Conservation (phyloP, 805 yeast genomes). For the Candida fluviatilis region DNA sequence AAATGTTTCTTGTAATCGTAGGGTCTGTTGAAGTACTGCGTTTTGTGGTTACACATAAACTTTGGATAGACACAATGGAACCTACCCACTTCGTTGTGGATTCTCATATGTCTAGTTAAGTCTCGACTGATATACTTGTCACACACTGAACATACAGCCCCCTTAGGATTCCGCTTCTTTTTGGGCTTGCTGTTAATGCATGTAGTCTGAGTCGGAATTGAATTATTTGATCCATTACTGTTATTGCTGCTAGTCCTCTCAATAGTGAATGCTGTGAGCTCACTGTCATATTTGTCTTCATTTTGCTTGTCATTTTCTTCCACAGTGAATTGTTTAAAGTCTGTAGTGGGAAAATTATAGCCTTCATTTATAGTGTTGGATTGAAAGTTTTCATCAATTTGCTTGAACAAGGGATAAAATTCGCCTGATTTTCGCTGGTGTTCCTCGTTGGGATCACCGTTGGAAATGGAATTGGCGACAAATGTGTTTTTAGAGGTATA, state of each 20-base stretch:
- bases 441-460: too few relatives aligned
- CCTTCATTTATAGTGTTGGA: neutral
- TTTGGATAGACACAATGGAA: slow-evolving; percentile 41
- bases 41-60: slow-evolving; percentile 36
- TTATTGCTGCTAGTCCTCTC: too few relatives aligned
- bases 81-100: slow-evolving; percentile 40
- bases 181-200: slow-evolving; percentile 3
- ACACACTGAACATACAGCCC: slow-evolving; percentile 36
- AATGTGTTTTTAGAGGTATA: too few relatives aligned
- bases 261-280: neutral
- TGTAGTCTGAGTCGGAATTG: neutral
- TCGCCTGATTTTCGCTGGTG: too few relatives aligned
- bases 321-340: neutral
- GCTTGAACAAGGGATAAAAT: neutral
- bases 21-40: slow-evolving; percentile 41
- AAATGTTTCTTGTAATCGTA: slow-evolving; percentile 44
- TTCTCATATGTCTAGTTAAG: slow-evolving; percentile 38
- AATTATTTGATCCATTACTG: slow-evolving; percentile 11
- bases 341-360: neutral
- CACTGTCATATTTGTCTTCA: neutral
- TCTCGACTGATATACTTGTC: slow-evolving; percentile 39
- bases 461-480: too few relatives aligned
- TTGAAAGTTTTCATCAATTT: neutral
- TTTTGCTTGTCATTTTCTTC: neutral
- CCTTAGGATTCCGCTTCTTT: slow-evolving; percentile 30